Evolutionary conservation across 148 eudicot genomes (phyloP).

Genomic region (Nepenthes mirabilis): DNA sequence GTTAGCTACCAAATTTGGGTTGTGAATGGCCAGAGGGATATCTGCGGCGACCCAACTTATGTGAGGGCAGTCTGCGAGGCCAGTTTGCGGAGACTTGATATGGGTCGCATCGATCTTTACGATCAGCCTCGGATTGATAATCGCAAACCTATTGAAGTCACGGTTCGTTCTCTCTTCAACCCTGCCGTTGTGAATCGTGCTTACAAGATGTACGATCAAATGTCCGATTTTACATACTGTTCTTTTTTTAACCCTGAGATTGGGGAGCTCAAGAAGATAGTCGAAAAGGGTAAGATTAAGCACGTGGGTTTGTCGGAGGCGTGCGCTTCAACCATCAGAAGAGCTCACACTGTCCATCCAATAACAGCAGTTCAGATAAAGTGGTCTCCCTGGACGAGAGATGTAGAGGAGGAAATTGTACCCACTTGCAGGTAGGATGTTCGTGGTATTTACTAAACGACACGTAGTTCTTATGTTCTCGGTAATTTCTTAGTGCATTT

Average conservation of each 20-base stretch:
- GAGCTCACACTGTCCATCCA: not conserved
- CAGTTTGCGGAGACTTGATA: not conserved
- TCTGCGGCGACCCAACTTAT: not conserved
- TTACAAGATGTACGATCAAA: no score
- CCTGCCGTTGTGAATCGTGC: no score
- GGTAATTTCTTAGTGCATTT: not conserved
- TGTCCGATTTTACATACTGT: no score
- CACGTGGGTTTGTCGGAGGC: not conserved
- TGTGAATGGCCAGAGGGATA: not conserved
- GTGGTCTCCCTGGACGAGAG: not conserved
- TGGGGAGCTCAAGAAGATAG: not conserved
- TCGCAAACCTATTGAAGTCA: not conserved
- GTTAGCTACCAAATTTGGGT: not conserved
- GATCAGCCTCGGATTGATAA: not conserved
- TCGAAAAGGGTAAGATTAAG: not conserved
- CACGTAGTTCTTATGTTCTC: not conserved
- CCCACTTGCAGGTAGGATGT: not conserved
- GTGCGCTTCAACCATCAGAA: not conserved
- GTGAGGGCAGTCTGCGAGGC: not conserved
- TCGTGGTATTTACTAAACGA: not conserved
- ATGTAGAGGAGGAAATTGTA: not conserved
- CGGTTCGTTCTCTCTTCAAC: not conserved
- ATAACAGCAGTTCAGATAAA: not conserved
- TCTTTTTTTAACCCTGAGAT: no score
- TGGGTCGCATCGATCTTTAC: not conserved